These are phyloP conservation scores for Puccinia triticina DNA, from an alignment of 1,284 basidiomycete genomes.

Conservation along the genomic window DNA sequence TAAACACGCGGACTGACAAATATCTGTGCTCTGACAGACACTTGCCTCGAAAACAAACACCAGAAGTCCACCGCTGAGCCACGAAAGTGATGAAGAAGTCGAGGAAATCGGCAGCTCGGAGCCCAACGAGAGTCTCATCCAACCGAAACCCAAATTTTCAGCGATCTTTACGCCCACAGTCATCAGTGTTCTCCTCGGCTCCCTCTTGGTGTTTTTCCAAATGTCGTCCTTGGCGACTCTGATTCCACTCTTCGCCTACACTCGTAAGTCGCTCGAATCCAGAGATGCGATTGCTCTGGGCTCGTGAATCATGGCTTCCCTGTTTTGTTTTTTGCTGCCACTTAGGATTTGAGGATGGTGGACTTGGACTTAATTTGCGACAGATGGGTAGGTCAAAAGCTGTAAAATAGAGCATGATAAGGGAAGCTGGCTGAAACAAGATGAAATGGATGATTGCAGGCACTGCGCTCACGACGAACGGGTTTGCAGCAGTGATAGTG, in stretches of 20 bases:
- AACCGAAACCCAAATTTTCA: not conserved
- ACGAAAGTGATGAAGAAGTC: not conserved
- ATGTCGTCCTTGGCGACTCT: slow-evolving; percentile 31
- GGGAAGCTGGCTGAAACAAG: not conserved
- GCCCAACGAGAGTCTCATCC: not conserved
- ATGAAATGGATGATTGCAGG: not conserved
- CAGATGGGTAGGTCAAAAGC: slow-evolving; percentile 30
- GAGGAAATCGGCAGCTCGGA: not conserved
- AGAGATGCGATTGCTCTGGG: not conserved
- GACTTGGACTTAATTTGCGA: slow-evolving; percentile 33
- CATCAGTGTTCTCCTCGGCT: slow-evolving; percentile 29
- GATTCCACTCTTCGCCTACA: slow-evolving; percentile 50
- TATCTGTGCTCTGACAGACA: not conserved
- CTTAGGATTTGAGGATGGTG: slow-evolving; percentile 43
- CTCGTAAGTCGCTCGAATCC: slow-evolving; percentile 15
- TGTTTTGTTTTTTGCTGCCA: not conserved
- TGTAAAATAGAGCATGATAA: not conserved
- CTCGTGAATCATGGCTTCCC: not conserved
- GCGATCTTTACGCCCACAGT: slow-evolving; percentile 25
- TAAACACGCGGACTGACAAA: not conserved
- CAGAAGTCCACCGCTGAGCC: not conserved
- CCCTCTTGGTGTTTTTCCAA: slow-evolving; percentile 34
- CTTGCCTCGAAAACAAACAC: not conserved
- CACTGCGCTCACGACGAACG: slow-evolving; percentile 39
- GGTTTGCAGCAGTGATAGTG: slow-evolving; percentile 26